Percentiles rank a stretch among this genome's conserved stretches.
These are phyloP conservation scores for Paraphoma sp. DNA, from an alignment of 2,329 filamentous ascomycete genomes.

Conservation along the genomic window DNA sequence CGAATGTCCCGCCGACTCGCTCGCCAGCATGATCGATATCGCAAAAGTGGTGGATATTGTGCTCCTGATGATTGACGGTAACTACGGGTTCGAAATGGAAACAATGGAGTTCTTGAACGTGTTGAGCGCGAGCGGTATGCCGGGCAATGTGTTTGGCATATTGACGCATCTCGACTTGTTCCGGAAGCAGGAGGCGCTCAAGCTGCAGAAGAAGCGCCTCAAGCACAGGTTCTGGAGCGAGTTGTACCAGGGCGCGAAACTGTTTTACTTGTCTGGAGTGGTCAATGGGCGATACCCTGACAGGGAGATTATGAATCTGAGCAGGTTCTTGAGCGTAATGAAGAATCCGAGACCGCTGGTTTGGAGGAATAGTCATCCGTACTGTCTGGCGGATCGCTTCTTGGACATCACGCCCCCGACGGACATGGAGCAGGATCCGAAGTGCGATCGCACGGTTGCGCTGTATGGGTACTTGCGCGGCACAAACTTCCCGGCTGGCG, in stretches of 20 bases:
- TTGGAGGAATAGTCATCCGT: constrained; percentile 96
- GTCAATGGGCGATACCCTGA: constrained; percentile 97
- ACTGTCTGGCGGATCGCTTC: constrained; percentile 91
- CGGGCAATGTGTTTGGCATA: constrained; percentile 96
- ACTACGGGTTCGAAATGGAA: constrained; percentile 99
- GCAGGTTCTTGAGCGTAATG: constrained; percentile 96
- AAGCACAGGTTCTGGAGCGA: constrained; percentile 98
- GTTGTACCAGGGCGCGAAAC: constrained; percentile 92
- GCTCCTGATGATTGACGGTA: constrained; percentile 96
- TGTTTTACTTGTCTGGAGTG: constrained; percentile 96
- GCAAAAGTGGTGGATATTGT: constrained; percentile 98
- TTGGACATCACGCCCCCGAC: constrained; percentile 94
- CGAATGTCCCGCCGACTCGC: constrained; percentile 91
- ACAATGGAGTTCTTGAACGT: constrained; percentile 99
- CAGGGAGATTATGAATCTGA: constrained; percentile 93
- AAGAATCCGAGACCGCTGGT: constrained; percentile 97
- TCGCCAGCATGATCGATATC: constrained; percentile 95
- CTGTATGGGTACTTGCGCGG: constrained; percentile 93
- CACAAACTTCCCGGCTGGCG: constrained; percentile 87
- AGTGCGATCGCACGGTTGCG: constrained; percentile 89
- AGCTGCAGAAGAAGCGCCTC: constrained; percentile 92
- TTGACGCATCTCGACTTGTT: constrained; percentile 96
- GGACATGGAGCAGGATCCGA: constrained; percentile 83
- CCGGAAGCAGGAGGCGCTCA: constrained; percentile 88
- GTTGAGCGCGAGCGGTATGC: constrained; percentile 93